Base-by-base conservation (phyloP, 495 filamentous ascomycete genomes). In the Penicillium argentinense region DNA sequence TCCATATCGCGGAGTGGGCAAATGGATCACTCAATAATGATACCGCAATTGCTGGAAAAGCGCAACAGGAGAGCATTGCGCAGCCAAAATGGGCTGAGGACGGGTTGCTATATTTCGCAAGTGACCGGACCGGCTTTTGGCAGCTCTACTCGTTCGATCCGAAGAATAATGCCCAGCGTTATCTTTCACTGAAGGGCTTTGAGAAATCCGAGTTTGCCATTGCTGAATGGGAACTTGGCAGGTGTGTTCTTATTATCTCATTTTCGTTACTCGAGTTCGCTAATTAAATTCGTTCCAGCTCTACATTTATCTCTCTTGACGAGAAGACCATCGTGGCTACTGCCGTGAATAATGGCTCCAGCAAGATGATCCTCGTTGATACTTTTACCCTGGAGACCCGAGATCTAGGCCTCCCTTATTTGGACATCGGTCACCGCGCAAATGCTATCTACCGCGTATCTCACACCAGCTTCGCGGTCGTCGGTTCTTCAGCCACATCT, bases 71-170 rank as follows among this genome's bases (percentile, higher is more conserved):
- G 42, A 68, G 69, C 18, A 68, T 73, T 18, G 61, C 63, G 6
- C 73, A 77, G 45, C 74, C 73, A 2, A 56, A 62, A 56, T 77
- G 72, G 69, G 65, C 63, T 16, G 40, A 61, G 11, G 68, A 73
- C 47, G 74, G 74, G 5, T 48, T 53, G 5, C 51, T 77, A 14
- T 75, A 64, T 43, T 77, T 72, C 57, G 63, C 57, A 0, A 66
- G 62, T 29, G 72, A 76, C 39, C 50, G 54, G 6, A 64, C 64
- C 1, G 71, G 70, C 1, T 76, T 60, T 39, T 72, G 71, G 52
- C 72, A 76, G 48, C 52, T 76, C 17, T 70, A 66, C 40, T 54
- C 51, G 3, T 63, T 62, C 11, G 24, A 57, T 13, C 33, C 54
- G 6, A 47, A 39, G 4, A 18, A 48, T 18, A n/a, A 34, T 11